A percentile compares a stretch with the other conserved stretches of the same genome.
Evolutionary conservation across 306 rosid species (phyloP).

Genomic region (Cicer bijugum): DNA sequence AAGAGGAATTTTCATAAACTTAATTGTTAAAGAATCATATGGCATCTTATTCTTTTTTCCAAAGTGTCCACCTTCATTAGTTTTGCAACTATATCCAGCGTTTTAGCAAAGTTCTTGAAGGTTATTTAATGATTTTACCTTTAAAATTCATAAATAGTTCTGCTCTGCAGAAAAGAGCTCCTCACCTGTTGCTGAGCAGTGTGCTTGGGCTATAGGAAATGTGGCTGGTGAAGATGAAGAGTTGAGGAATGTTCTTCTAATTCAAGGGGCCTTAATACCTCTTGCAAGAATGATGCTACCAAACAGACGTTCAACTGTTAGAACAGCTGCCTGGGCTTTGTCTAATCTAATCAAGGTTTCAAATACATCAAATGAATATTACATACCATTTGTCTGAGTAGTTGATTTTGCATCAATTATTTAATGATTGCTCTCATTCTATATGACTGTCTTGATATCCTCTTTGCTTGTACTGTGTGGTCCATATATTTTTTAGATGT

Average conservation of each 20-base stretch:
- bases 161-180: conserved; percentile 79
- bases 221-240: conserved; percentile 97
- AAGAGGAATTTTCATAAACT: conserved; percentile 25
- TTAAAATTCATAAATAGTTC: conserved; percentile 38
- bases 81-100: conserved; percentile 21
- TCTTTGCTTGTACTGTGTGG: conserved; percentile 35
- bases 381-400: conserved; percentile 16
- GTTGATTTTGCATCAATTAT: conserved; percentile 4
- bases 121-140: conserved; percentile 36
- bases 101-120: conserved; percentile 35
- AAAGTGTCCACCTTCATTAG: conserved; percentile 23
- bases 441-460: conserved; percentile 24
- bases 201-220: conserved; percentile 96
- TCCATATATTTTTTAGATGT: conserved; percentile 21
- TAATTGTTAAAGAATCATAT: conserved; percentile 17
- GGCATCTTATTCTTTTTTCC: conserved; percentile 23
- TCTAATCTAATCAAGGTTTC: conserved; percentile 95
- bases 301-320: conserved; percentile 81
- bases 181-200: conserved; percentile 88
- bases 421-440: conserved; percentile 29
- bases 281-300: conserved; percentile 95
- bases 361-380: conserved; percentile 41
- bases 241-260: conserved; percentile 78
- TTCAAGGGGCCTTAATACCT: conserved; percentile 87
- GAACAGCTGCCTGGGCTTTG: conserved; percentile 98